Conservation (phyloP, 192 early-diverging fungal genomes). For the Chytriomyces sp. region DNA sequence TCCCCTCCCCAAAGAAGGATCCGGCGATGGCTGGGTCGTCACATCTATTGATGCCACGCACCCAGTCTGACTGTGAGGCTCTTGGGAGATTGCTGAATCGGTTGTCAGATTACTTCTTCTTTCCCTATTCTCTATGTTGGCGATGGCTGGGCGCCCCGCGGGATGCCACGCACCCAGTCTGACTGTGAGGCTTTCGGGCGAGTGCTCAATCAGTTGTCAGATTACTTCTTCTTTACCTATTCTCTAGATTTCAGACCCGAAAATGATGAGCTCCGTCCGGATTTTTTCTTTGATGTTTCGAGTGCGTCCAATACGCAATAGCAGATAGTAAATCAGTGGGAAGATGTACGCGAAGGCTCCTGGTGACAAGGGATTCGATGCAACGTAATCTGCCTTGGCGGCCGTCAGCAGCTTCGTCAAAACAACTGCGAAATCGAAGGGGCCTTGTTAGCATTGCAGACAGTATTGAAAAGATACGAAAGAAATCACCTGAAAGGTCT, state of each 20-base stretch:
- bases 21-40: too few relatives aligned
- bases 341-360: constrained; percentile 53
- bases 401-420: constrained; percentile 30
- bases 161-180: too few relatives aligned
- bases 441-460: background rate
- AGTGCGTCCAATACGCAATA: constrained; percentile 45
- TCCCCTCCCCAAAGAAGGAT: too few relatives aligned
- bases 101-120: too few relatives aligned
- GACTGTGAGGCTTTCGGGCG: too few relatives aligned
- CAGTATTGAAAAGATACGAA: constrained; percentile 7
- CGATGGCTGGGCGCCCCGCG: too few relatives aligned
- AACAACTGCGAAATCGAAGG: constrained; percentile 18
- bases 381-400: constrained; percentile 34
- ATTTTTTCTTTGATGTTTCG: constrained; percentile 47
- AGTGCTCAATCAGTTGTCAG: too few relatives aligned
- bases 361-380: constrained; percentile 32
- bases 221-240: too few relatives aligned
- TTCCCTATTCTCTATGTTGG: too few relatives aligned
- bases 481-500: constrained; percentile 27
- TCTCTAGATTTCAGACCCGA: constrained; percentile 49
- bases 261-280: constrained; percentile 47
- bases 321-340: constrained; percentile 48
- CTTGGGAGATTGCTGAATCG: too few relatives aligned
- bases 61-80: too few relatives aligned
- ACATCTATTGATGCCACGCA: too few relatives aligned